These are phyloP conservation scores for Linum lewisii DNA, from an alignment of 345 rosid species.

Conservation along the genomic window DNA sequence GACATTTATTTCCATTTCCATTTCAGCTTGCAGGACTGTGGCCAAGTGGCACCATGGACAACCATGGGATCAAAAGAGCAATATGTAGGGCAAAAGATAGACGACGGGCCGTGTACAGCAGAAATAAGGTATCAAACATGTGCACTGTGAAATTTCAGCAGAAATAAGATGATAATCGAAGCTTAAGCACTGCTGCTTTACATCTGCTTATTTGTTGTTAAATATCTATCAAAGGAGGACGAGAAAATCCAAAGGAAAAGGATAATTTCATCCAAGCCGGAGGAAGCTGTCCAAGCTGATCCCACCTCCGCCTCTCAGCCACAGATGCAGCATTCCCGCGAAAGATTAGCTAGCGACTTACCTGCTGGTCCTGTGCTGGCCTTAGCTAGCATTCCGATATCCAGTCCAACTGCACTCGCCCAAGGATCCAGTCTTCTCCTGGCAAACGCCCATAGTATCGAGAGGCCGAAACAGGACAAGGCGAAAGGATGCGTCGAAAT, in stretches of 20 bases:
- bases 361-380: conserved; percentile 26
- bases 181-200: background rate
- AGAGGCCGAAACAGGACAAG: conserved; percentile 47
- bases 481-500: conserved; percentile 38
- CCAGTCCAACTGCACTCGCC: conserved; percentile 26
- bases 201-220: background rate
- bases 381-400: conserved; percentile 26
- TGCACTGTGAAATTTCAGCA: background rate
- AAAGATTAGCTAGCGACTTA: conserved; percentile 28
- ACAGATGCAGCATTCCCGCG: conserved; percentile 32
- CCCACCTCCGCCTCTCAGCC: conserved; percentile 27
- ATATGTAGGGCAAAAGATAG: conserved; percentile 83
- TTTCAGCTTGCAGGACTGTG: conserved; percentile 77
- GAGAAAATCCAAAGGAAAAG: conserved; percentile 53
- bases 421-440: conserved; percentile 32
- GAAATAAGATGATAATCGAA: too few species aligned
- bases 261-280: conserved; percentile 34
- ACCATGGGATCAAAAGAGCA: conserved; percentile 80
- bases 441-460: conserved; percentile 25
- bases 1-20: conserved; percentile 2
- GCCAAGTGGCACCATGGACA: conserved; percentile 85
- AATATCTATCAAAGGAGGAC: conserved; percentile 33
- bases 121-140: conserved; percentile 29
- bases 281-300: conserved; percentile 34
- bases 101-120: conserved; percentile 33